Evolutionary conservation across 2,329 filamentous ascomycete genomes (phyloP), one percentile per base, ranked within the genome.

Genomic region (Capronia americana): DNA sequence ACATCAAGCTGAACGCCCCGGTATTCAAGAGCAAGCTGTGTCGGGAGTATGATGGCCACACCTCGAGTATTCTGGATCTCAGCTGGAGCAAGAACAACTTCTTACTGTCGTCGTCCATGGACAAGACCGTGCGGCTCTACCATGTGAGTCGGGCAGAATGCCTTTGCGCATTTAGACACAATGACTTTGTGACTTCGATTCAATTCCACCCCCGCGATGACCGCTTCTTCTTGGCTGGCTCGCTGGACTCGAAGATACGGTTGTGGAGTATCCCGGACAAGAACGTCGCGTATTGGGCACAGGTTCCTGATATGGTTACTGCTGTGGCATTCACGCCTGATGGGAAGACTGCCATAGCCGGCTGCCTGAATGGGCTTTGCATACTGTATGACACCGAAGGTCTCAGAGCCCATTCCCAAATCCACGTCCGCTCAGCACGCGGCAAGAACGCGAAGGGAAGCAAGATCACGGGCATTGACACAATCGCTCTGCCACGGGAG

Each of bases 71-170:
- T 5, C 81, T 99, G 70, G 94, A 97, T 75, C 78, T 99, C 66
- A 96, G 92, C 77, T 99, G 95, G 95, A 98, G 94, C 81, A 99
- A 86, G 84, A 99, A 99, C 79, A 97, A 96, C 77, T 99, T 99
- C 73, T 79, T 99, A 30, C 83, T 99, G 17, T 97, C 94, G 3
- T 96, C 93, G 0, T 97, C 93, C 0, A 97, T 98, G 93, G 95
- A 99, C 77, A 97, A 97, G 81, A 97, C 93, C 0, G 95, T 99
- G 12, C 87, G 92, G 14, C 79, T 99, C 56, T 99, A 95, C 94
- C 95, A 99, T 78, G 85, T 95, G 69, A 94, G 87, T 75, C 86
- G 94, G 60, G 79, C 85, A 3, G 93, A 98, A 74, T 97, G 93
- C 74, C 83, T 99, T 0, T 97, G 93, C 78, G 93, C 91, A 1